These are phyloP conservation scores for Glycine tomentella DNA, from an alignment of 306 rosid genomes.

Conservation along the genomic window DNA sequence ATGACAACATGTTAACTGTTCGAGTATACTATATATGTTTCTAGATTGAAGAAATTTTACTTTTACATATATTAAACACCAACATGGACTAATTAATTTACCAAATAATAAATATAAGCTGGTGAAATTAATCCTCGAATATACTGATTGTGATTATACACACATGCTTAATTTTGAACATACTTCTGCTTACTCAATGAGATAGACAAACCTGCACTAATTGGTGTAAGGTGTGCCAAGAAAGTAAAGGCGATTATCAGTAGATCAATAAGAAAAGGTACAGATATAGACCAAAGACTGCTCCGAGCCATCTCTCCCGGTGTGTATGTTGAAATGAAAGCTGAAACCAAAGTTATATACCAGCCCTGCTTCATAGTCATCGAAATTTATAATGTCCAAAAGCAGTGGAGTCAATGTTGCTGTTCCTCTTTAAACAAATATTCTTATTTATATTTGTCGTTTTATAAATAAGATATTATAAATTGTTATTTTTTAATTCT, in stretches of 20 bases:
- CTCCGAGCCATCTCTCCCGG: background rate
- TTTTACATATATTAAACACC: background rate
- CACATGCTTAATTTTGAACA: too few relatives aligned
- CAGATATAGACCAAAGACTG: background rate
- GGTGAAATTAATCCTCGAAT: too few relatives aligned
- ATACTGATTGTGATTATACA: too few relatives aligned
- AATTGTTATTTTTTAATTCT: too few relatives aligned
- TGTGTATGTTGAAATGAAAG: background rate
- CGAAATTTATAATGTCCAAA: background rate
- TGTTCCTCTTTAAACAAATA: too few relatives aligned
- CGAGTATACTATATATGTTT: background rate
- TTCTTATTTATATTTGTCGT: too few relatives aligned
- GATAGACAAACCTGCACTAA: conserved; percentile 2
- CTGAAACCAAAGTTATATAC: background rate
- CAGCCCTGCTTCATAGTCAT: background rate
- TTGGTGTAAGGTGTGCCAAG: background rate
- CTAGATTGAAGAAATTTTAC: background rate
- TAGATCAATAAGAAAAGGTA: background rate
- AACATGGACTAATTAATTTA: too few relatives aligned
- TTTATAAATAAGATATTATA: too few relatives aligned
- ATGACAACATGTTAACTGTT: background rate
- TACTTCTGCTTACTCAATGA: too few relatives aligned
- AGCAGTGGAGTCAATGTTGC: too few relatives aligned
- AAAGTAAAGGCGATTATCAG: background rate
- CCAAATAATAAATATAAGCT: too few relatives aligned